phyloP scores from a whole-genome alignment of 306 rosid species.

The Cicer yamashitae region DNA sequence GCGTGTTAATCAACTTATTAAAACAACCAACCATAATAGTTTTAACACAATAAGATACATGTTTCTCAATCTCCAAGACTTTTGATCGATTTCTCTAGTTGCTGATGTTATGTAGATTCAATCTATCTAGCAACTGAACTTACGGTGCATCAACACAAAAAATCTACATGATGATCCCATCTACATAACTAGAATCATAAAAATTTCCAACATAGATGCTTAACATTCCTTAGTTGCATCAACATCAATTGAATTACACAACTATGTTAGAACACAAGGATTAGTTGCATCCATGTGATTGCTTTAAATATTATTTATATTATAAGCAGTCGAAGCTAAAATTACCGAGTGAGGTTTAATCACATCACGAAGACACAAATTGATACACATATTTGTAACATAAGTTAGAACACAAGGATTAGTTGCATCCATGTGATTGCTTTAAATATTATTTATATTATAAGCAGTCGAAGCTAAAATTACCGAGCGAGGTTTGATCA shows the following conservation, averaged over 20 bases:
- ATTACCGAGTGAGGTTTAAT: background rate
- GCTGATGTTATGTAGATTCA: constrained; percentile 13
- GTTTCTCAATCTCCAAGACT: constrained; percentile 8
- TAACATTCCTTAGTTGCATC: constrained; percentile 30
- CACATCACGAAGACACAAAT: constrained; percentile 15
- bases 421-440: constrained; percentile 23
- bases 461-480: constrained; percentile 9
- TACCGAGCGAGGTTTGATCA: background rate
- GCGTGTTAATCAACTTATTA: background rate
- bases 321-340: constrained; percentile 5
- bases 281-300: constrained; percentile 18
- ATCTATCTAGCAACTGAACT: constrained; percentile 19
- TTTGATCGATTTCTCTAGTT: background rate
- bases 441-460: background rate
- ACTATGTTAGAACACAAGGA: constrained; percentile 14
- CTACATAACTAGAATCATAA: constrained; percentile 25
- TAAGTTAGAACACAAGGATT: constrained; percentile 7
- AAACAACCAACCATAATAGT: constrained; percentile 15
- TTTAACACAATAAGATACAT: background rate
- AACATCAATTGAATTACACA: background rate
- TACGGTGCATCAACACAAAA: constrained; percentile 29
- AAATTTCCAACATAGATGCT: background rate
- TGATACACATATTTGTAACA: constrained; percentile 5
- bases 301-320: background rate
- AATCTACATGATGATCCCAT: constrained; percentile 1